A percentile compares a stretch with the other conserved stretches of the same genome.
phyloP scores from a whole-genome alignment of 2,329 filamentous ascomycete species.

The Colletotrichum salicis region DNA sequence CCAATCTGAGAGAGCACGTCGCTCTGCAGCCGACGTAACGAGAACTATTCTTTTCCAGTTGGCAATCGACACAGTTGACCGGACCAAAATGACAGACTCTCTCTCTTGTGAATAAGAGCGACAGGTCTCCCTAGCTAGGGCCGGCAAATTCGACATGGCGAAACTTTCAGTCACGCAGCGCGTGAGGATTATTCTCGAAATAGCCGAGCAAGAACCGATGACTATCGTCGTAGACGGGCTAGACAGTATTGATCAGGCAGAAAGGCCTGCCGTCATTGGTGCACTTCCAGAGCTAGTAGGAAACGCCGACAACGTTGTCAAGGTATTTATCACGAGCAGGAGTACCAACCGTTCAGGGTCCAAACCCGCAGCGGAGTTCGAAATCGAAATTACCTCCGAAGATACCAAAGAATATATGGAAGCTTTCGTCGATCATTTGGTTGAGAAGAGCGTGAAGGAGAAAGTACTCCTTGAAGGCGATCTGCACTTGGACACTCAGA shows the following conservation, averaged over 20 bases:
- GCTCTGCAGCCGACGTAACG: background rate
- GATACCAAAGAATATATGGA: no score
- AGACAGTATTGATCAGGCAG: background rate
- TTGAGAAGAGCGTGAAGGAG: no score
- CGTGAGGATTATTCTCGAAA: background rate
- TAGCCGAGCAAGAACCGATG: background rate
- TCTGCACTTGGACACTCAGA: no score
- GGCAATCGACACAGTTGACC: background rate
- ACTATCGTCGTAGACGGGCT: background rate
- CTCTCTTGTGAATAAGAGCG: background rate
- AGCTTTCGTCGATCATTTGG: no score
- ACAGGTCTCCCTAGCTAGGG: background rate
- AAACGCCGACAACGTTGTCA: no score
- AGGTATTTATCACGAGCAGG: no score
- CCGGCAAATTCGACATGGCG: background rate
- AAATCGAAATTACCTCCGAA: no score
- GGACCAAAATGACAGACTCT: background rate
- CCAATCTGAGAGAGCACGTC: background rate
- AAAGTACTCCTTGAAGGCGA: no score
- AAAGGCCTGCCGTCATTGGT: background rate
- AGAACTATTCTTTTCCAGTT: conserved; percentile 1
- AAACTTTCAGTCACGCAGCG: background rate
- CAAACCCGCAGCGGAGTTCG: no score
- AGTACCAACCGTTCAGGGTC: no score
- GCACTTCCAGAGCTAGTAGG: no score